Base-by-base conservation (phyloP, 1,139 yeast genomes). In the Lodderomyces parapsilosis region DNA sequence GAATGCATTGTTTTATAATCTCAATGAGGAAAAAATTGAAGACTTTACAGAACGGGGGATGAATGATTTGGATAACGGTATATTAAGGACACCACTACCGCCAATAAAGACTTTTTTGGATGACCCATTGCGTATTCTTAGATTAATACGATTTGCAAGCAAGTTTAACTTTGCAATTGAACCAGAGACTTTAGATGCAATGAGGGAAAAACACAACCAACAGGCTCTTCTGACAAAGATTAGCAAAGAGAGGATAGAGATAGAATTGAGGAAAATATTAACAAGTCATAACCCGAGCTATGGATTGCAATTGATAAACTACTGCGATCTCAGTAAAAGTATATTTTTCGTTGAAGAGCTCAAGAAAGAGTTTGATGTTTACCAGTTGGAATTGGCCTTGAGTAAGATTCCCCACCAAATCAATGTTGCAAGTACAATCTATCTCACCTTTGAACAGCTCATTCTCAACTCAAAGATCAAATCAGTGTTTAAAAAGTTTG, bases 181-280 rank as follows among this genome's bases (percentile, higher is more conserved):
- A 9, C 53, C 63, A 0, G 76, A 71, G 1, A 81, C 94, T 0
- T 63, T 80, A 32, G 56, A 63, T 2, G 88, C 93, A 2, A 91
- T 91, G 96, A 68, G 62, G 37, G 73, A 76, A 38, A 64, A 68
- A 0, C 76, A 74, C 13, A 81, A 91, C 44, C 80, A 78, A 50
- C 50, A 58, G 1, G 82, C 89, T 1, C 71, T 94, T 36, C 63
- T 74, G 20, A 71, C 75, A 36, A 94, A 94, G 58, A 90, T 94
- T 41, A 86, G 96, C 47, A 74, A 94, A 43, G 99, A 93, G 62
- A 75, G 99, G 51, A 83, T 94, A 11, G 98, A 97, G 2, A 82
- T 80, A 11, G 99, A 94, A 56, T 62, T 91, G 41, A 81, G 76
- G 40, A 94, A 94, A 62, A 85, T 85, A 33, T 66, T 91, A 33